Evolutionary conservation across 2,329 filamentous ascomycete genomes (phyloP), one percentile per base, ranked within the genome.

Genomic region (Ophiostoma sp.): DNA sequence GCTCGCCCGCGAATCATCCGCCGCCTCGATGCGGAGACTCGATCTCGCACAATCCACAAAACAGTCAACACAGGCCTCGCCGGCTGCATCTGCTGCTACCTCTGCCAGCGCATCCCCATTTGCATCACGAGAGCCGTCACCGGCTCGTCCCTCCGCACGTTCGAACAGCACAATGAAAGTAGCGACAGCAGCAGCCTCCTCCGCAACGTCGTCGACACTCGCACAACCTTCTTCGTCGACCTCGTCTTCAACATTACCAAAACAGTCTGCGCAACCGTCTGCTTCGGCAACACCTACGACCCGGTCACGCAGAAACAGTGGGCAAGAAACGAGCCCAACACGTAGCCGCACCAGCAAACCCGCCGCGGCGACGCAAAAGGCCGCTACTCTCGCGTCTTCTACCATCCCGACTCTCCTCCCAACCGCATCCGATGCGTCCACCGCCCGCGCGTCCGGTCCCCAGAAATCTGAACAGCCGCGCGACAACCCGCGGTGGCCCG

Each of bases 401-500:
- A 90, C 85, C 76, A 91, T 90, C 68, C 91, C 93, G 8, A 87
- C 88, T 70, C 84, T 95, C 48, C 88, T 88, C 68, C 87, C 90
- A 45, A 81, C 86, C 7, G 81, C 85, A 55, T 85, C 89, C 74
- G 93, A 97, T 73, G 63, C 75, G 76, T 82, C 88, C 7, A 52
- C 85, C 33, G 82, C 88, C 77, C 90, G 90, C 82, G 84, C 88
- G 71, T 86, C 90, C 61, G 87, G 87, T 75, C 89, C 92, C 17
- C 87, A 91, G 78, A 94, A 94, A 81, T 83, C 87, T 5, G 86
- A 91, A 70, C 79, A 81, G 69, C 76, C 85, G 55, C 87, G 80
- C 78, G 87, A 90, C 73, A 87, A 87, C 71, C 89, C 89, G 75
- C 88, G 91, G 82, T 95, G 93, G 92, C 92, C 93, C 33, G 83